Evolutionary conservation across 768 basidiomycete species (phyloP), one percentile per base, ranked within the genome.

Genomic region (Daedaleopsis nitida): DNA sequence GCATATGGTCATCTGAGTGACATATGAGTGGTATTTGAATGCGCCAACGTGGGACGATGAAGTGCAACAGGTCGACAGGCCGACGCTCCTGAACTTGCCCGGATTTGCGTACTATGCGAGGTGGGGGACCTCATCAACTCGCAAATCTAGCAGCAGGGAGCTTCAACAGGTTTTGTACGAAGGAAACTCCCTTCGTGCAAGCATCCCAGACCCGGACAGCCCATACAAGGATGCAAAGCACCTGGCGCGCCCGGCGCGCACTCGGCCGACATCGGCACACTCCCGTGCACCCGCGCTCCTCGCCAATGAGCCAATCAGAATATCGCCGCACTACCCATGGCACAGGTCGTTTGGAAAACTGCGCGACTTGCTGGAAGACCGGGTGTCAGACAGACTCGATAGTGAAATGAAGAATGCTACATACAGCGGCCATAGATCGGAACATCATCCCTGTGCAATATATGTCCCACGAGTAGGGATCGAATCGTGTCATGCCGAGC

Each of bases 381-480:
- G 7, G 27, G 27, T 32, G 27, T 32, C 27, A 32, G 27, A 32
- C 4, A 3, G 4, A 32, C 27, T n/a, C n/a, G n/a, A n/a, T n/a
- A 32, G 7, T 32, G 27, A 32, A 32, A 7, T 32, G 3, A 16
- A 16, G 47, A 3, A 12, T 13, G 21, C 12, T 3, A 49, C 47
- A 12, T 19, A 49, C 47, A 5, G 48, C 32, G 60, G 5, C 63
- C 60, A n/a, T 13, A 5, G 16, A 24, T 19, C 51, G 32, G 6
- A 55, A 19, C 9, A 50, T 12, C 3, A 19, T 37, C 13, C 60
- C 60, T 2, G 49, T 5, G 23, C 60, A 62, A 35, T 57, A 57
- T 6, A 60, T 47, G 38, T 60, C 59, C 59, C 59, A 60, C 12
- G 59, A 60, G 19, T 60, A 60, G 0, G 60, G 60, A 34, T 62